Base-by-base conservation (phyloP, 306 rosid species). In the Acacia crassicarpa region DNA sequence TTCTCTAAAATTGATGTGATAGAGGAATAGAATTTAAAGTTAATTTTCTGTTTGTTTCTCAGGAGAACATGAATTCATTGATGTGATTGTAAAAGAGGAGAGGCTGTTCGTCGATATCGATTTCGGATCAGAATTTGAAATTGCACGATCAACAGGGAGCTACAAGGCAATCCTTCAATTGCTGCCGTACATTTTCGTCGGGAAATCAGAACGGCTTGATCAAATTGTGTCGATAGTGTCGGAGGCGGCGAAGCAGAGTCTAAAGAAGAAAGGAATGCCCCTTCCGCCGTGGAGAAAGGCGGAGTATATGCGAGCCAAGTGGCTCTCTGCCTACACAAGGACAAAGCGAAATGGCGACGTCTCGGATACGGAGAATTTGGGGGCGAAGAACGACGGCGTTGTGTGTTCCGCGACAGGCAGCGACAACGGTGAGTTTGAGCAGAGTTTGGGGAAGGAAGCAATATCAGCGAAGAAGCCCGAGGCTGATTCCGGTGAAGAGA, bases 261-360 rank as follows among this genome's bases (percentile, higher is more conserved):
- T 95, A 81, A 95, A 95, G 91, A 95, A 89, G 94, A 95, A 95
- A 69, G 99, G 98, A 4, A 93, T 95, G 98, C 98, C 87, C 56
- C 78, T 95, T 43, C 98, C 98, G 73, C 98, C 98, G 19, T 95
- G 98, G 99, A 86, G 99, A 72, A 92, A 92, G 62, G 90, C 92
- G 22, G 98, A 93, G 82, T 95, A 95, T 81, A 92, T 92, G 91
- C 77, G 85, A 10, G 97, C 98, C 53, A 95, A 95, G 81, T 95
- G 99, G 99, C 91, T 93, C 74, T 93, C 99, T 43, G 25, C 93
- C 6, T 87, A 87, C 32, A 82, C 87, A 20, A 85, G 94, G 79
- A 80, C 54, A 33, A 69, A 74, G 40, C 79, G 25, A 2, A 77
- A 71, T 46, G 23, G 8, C 78, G 46, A 1, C 20, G 25, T 67